A percentile compares a stretch with the other conserved stretches of the same genome.
Evolutionary conservation across 352 stramenopile species (phyloP).

Genomic region (Globisporangium ultimum): DNA sequence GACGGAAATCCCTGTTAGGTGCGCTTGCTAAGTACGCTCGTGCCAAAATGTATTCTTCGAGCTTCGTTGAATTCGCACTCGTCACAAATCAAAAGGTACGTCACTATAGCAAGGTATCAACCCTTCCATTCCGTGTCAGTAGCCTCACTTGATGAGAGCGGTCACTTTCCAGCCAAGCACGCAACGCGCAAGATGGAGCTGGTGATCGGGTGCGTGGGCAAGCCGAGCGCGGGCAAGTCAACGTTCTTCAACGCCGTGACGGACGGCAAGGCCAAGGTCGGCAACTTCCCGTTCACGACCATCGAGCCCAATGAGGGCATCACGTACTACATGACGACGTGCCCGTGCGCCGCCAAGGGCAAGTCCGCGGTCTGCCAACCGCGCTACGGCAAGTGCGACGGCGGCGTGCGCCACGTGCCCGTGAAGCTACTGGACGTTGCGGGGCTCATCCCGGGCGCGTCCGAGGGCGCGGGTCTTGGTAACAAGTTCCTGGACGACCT

Average conservation of each 20-base stretch:
- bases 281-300: constrained; percentile 89
- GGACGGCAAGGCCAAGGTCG: constrained; percentile 83
- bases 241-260: constrained; percentile 91
- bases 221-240: constrained; percentile 86
- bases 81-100: no score
- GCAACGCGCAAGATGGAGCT: constrained; percentile 61
- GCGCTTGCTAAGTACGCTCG: no score
- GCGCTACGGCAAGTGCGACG: constrained; percentile 74
- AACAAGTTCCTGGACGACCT: constrained; percentile 98
- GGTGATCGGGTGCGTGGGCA: constrained; percentile 86
- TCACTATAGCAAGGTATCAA: no score
- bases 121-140: no score
- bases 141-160: no score
- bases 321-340: constrained; percentile 86
- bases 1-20: no score
- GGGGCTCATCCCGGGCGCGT: constrained; percentile 78
- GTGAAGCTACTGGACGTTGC: constrained; percentile 86
- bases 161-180: constrained; percentile 8
- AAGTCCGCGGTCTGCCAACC: constrained; percentile 66
- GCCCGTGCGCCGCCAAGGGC: constrained; percentile 62
- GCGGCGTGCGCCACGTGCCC: constrained; percentile 72
- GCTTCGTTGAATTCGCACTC: no score
- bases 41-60: no score
- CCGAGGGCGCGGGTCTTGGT: constrained; percentile 93
- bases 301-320: constrained; percentile 89